Base-by-base conservation (phyloP, 2,329 filamentous ascomycete species). In the Teratosphaeria pseudoeucalypti region DNA sequence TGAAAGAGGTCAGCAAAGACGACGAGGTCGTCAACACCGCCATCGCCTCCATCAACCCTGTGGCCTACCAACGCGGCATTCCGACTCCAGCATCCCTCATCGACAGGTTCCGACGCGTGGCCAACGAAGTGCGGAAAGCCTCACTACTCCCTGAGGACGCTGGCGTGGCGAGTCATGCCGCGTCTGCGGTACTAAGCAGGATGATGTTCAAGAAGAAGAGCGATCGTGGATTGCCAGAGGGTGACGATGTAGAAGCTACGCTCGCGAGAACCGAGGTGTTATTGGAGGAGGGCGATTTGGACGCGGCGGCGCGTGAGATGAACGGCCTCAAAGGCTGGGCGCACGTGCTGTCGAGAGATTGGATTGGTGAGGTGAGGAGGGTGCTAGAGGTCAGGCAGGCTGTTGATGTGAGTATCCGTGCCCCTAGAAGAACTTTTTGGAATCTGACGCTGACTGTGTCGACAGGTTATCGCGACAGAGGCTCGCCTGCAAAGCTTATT, bases 351-450 rank as follows among this genome's bases (percentile, higher is more conserved):
- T 95, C 90, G 76, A 86, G 88, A 70, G 94, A 99, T 75, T 99
- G 94, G 94, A 77, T 99, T 66, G 82, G 82, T 57, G 94, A 99
- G 80, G 89, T 91, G 63, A 85, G 94, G 73, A 88, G 91, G 77
- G 90, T 95, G 65, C 79, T 99, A 70, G 94, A 99, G 78, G 94
- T 97, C 65, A 87, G 89, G 77, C 94, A 99, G 78, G 94, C 94
- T 70, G 81, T 99, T 69, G 94, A 99, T 76, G 94, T 96, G 76
- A 85, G 86, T 82, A 64, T 61, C 12, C 54, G 34, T 26, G 52
- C 29, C 7, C 57, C 34, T 9, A 37, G 47, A 23, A 54, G 32
- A 34, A 34, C 54, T 9, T 47, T 58, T 49, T 39, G 34, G 53
- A 3, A 29, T 47, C 14, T 55, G 57, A 56, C 57, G 23, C 32